Evolutionary conservation across 176 grass and related monocot genomes (phyloP).

Genomic region (Musa itinerans): DNA sequence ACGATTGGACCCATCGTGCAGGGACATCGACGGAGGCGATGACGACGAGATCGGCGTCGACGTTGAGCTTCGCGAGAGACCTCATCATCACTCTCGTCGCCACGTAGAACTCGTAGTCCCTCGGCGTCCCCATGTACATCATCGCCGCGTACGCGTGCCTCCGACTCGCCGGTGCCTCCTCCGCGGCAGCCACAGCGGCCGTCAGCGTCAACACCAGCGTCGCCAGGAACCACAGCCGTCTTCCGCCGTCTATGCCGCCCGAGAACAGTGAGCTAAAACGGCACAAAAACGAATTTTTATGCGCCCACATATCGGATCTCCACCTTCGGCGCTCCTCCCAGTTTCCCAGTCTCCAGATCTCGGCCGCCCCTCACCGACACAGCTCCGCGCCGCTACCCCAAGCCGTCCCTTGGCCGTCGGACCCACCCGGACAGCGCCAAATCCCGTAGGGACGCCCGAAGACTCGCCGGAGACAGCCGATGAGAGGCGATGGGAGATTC

Average conservation of each 20-base stretch:
- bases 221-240: background rate
- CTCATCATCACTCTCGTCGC: conserved; percentile 96
- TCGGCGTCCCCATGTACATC: conserved; percentile 99
- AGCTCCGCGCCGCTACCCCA: background rate
- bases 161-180: conserved; percentile 13
- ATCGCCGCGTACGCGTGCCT: conserved; percentile 86
- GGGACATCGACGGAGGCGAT: conserved; percentile 93
- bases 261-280: background rate
- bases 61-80: conserved; percentile 46
- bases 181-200: background rate
- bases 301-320: background rate
- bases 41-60: conserved; percentile 81
- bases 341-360: background rate
- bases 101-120: conserved; percentile 99
- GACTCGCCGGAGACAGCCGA: too few relatives aligned
- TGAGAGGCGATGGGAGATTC: too few relatives aligned
- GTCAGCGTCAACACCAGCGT: conserved; percentile 4
- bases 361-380: background rate
- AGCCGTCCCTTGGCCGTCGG: too few relatives aligned
- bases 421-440: too few relatives aligned
- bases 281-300: background rate
- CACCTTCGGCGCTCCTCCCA: background rate
- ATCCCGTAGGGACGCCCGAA: too few relatives aligned
- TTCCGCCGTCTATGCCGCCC: background rate
- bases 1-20: conserved; percentile 51